Conservation (phyloP, 2,329 filamentous ascomycete genomes). For the Pleochaeta shiraiana region DNA sequence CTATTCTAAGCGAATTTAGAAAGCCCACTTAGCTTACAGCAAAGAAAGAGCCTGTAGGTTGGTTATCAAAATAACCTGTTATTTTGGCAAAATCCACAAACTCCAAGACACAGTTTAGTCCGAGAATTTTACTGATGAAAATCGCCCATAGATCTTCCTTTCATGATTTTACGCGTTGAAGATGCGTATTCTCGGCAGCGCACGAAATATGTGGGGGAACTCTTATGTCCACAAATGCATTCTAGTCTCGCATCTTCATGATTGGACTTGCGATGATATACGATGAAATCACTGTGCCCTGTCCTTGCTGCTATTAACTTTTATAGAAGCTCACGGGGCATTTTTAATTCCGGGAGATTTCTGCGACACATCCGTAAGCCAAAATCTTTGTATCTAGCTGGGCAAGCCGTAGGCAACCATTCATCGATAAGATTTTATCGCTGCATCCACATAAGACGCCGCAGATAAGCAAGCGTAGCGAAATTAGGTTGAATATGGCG, state of each 20-base stretch:
- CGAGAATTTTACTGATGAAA: too few species aligned
- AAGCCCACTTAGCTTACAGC: too few species aligned
- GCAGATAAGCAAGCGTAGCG: background rate
- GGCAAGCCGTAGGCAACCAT: background rate
- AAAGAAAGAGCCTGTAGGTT: too few species aligned
- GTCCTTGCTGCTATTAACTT: background rate
- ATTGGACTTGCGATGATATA: too few species aligned
- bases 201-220: too few species aligned
- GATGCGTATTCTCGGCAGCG: too few species aligned
- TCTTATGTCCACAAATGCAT: background rate
- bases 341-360: background rate
- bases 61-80: too few species aligned
- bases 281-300: background rate
- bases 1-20: too few species aligned
- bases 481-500: background rate
- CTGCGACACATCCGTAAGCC: background rate
- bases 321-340: background rate
- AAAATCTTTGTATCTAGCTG: background rate
- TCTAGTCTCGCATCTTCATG: background rate
- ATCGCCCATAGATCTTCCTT: too few species aligned
- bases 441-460: background rate
- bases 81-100: too few species aligned
- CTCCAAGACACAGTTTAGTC: too few species aligned
- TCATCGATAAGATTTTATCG: background rate
- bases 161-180: too few species aligned